These are phyloP conservation scores for Tuber melanosporum DNA, from an alignment of 495 filamentous ascomycete genomes.

Conservation along the genomic window DNA sequence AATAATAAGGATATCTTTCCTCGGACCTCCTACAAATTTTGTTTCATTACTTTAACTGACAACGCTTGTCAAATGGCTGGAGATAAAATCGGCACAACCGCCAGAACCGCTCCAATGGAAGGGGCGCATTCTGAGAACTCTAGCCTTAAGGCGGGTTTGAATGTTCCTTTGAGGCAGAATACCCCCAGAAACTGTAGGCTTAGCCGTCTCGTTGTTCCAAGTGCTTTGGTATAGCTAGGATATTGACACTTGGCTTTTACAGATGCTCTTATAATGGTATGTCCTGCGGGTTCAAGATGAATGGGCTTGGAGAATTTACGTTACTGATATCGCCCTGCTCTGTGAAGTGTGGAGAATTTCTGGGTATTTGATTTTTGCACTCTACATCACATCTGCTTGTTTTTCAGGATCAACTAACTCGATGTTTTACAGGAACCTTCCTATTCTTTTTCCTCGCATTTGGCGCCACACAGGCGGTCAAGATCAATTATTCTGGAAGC, in stretches of 20 bases:
- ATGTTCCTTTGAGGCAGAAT: not conserved
- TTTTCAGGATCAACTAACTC: constrained; percentile 39
- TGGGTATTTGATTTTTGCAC: not conserved
- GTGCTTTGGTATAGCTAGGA: not conserved
- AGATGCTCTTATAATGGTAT: constrained; percentile 28
- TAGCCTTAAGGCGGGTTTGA: not conserved
- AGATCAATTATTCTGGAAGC: constrained; percentile 44
- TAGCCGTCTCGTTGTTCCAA: not conserved
- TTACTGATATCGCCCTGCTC: not conserved
- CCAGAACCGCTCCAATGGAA: not conserved
- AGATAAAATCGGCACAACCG: not conserved
- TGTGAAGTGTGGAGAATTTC: not conserved
- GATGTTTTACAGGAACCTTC: constrained; percentile 57
- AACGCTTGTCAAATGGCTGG: not conserved
- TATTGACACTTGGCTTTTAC: not conserved
- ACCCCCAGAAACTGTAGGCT: not conserved
- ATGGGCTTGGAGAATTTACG: constrained; percentile 37
- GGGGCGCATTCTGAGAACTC: not conserved
- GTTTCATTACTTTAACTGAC: not conserved
- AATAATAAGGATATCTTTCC: not conserved
- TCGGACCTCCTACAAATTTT: not conserved
- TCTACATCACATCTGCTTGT: not conserved
- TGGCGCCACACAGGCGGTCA: constrained; percentile 67
- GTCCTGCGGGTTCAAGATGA: not conserved
- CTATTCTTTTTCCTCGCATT: constrained; percentile 80